Evolutionary conservation across 2,329 filamentous ascomycete genomes (phyloP).

Genomic region (Colletotrichum lentis): DNA sequence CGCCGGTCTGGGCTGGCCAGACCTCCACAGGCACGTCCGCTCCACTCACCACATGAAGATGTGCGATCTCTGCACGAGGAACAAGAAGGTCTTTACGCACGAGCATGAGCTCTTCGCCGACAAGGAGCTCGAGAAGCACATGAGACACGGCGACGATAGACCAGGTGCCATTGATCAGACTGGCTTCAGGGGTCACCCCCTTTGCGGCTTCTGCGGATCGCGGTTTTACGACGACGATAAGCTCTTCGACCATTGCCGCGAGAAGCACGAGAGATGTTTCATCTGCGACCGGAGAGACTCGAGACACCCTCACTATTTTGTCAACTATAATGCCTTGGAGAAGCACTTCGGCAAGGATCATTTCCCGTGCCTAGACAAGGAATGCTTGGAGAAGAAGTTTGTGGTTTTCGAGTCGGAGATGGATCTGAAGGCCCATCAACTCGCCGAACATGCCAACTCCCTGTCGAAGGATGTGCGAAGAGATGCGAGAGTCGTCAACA

Average conservation of each 20-base stretch:
- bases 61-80: constrained; percentile 88
- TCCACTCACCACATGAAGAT: constrained; percentile 84
- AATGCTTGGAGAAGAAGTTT: constrained; percentile 97
- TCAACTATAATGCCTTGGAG: constrained; percentile 86
- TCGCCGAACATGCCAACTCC: constrained; percentile 81
- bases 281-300: constrained; percentile 80
- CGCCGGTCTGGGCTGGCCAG: constrained; percentile 73
- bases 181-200: constrained; percentile 93
- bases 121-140: constrained; percentile 83
- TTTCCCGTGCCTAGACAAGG: constrained; percentile 81
- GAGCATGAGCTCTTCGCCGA: constrained; percentile 92
- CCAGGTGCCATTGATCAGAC: constrained; percentile 91
- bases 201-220: constrained; percentile 90
- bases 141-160: constrained; percentile 88
- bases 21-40: constrained; percentile 78
- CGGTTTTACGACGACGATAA: constrained; percentile 97
- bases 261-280: constrained; percentile 94
- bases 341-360: constrained; percentile 88
- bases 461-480: constrained; percentile 83
- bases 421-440: constrained; percentile 91
- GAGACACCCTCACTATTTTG: constrained; percentile 86
- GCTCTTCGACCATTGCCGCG: constrained; percentile 89
- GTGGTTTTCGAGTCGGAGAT: constrained; percentile 95
- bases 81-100: constrained; percentile 98
- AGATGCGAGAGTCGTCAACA: constrained; percentile 85